These are phyloP conservation scores for Spinellus fusiger DNA, from an alignment of 192 early-diverging fungal genomes.

Conservation along the genomic window DNA sequence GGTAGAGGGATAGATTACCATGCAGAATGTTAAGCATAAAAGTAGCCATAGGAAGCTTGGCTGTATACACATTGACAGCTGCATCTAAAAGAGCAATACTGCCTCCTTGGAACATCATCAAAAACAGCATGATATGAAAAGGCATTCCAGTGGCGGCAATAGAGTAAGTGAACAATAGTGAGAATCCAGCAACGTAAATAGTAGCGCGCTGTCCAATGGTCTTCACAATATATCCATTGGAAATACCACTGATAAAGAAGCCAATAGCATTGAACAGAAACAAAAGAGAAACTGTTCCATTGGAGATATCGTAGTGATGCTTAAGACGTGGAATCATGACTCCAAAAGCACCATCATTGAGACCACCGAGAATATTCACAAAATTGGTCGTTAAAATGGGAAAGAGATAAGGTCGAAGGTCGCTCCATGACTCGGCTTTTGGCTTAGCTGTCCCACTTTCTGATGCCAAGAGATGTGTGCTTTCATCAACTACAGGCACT, in stretches of 20 bases:
- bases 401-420: not conserved
- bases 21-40: slow-evolving; percentile 29
- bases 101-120: slow-evolving; percentile 21
- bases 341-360: slow-evolving; percentile 24
- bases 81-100: slow-evolving; percentile 27
- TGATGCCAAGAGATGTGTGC: not conserved
- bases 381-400: slow-evolving; percentile 8
- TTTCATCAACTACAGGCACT: too few relatives aligned
- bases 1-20: slow-evolving; percentile 16
- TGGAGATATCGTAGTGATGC: slow-evolving; percentile 24
- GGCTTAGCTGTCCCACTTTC: not conserved
- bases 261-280: slow-evolving; percentile 24
- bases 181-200: slow-evolving; percentile 2
- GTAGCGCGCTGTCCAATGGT: slow-evolving; percentile 10
- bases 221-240: slow-evolving; percentile 25
- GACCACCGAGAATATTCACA: slow-evolving; percentile 12
- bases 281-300: slow-evolving; percentile 19
- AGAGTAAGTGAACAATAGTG: slow-evolving; percentile 4
- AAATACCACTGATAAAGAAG: slow-evolving; percentile 14
- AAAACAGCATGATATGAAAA: slow-evolving; percentile 18
- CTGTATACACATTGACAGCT: slow-evolving; percentile 23
- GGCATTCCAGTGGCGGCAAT: slow-evolving; percentile 17
- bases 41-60: slow-evolving; percentile 26
- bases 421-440: slow-evolving; percentile 10
- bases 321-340: slow-evolving; percentile 28